These are phyloP conservation scores for Anisodus tanguticus DNA, from an alignment of 257 asterid genomes.

Conservation along the genomic window DNA sequence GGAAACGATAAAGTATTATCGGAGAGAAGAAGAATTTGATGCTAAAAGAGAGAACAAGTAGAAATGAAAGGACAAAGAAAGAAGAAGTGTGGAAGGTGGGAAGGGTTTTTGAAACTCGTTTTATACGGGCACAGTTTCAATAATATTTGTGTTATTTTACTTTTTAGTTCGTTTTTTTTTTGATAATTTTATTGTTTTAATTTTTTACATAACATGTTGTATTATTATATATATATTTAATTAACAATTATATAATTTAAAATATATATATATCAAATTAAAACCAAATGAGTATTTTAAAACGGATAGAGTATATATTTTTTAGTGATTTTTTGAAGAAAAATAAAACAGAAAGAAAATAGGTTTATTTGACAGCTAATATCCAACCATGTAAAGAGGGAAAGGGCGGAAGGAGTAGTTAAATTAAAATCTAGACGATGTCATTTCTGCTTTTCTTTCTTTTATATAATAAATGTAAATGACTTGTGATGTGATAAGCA, in stretches of 20 bases:
- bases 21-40: neutral
- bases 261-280: too few relatives aligned
- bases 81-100: conserved; percentile 31
- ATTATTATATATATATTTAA: too few relatives aligned
- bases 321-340: neutral
- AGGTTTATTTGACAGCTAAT: conserved; percentile 51
- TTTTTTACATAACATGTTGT: too few relatives aligned
- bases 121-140: neutral
- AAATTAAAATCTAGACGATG: conserved; percentile 33
- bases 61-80: conserved; percentile 32
- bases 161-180: too few relatives aligned
- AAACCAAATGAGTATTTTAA: too few relatives aligned
- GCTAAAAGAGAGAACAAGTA: neutral
- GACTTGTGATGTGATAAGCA: conserved; percentile 33
- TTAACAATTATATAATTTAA: too few relatives aligned
- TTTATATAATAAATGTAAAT: conserved; percentile 33
- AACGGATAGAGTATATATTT: conserved; percentile 5
- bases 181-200: too few relatives aligned
- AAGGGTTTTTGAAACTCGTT: conserved; percentile 32
- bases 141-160: too few relatives aligned
- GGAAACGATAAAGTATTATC: neutral
- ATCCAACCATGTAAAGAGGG: conserved; percentile 42
- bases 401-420: conserved; percentile 8
- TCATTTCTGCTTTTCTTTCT: conserved; percentile 21
- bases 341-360: neutral